Base-by-base conservation (phyloP, 768 basidiomycete species). In the Lactarius quietus region DNA sequence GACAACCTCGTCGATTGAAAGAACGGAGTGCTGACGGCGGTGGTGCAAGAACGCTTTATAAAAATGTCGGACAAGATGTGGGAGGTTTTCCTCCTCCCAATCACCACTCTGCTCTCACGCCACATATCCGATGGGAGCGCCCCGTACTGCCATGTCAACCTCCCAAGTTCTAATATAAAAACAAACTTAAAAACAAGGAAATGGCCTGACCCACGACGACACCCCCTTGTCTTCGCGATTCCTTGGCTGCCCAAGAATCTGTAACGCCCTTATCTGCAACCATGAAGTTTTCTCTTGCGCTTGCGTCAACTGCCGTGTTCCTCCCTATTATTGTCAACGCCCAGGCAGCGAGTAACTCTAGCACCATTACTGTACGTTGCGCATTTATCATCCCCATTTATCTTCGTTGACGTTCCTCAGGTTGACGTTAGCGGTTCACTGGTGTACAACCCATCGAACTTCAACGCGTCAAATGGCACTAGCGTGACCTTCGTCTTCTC, bases 401-500 rank as follows among this genome's bases (percentile, higher is more conserved):
- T 29, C 35, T 23, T 41, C 18, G n/a, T 54, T 61, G 52, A 59
- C 28, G 36, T 14, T 9, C 36, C 35, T 33, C 61, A 84, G 81
- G 71, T 85, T 65, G 71, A 83, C 52, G 85, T 85, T 36, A 69
- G 76, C 20, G 76, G 74, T 6, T 61, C 70, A 15, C 79, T 83
- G 68, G 63, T 73, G 15, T 86, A 80, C 76, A 74, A 70, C 62
- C 84, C 84, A 2, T 33, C 70, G 54, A 82, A 83, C 67, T 69
- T 86, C 68, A 79, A 73, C 20, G 84, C 84, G 0, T 23, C 78
- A 7, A 79, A 81, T 23, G 81, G 81, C n/a, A 81, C 82, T 20
- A 64, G 74, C 6, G 79, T 86, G 35, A 83, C 81, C 3, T 86
- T 86, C 75, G 81, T 74, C 70, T 83, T 85, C n/a, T n/a, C n/a